Conservation (phyloP, 2,329 filamentous ascomycete genomes). For the Sarocladium strictum region DNA sequence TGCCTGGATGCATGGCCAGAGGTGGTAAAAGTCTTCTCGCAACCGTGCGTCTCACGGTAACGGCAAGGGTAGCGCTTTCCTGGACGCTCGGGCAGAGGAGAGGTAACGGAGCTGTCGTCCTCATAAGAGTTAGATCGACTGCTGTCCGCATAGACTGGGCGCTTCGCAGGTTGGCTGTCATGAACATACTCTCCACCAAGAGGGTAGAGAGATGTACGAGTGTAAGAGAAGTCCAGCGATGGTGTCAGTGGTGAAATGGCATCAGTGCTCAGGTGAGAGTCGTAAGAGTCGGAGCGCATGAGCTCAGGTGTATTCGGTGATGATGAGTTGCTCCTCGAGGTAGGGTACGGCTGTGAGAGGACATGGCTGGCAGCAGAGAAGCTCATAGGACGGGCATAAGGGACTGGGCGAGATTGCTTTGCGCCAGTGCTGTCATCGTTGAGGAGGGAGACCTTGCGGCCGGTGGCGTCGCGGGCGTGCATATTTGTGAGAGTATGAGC, state of each 20-base stretch:
- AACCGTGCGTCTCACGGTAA: conserved; percentile 63
- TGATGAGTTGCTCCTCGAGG: conserved; percentile 34
- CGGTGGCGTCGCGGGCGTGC: conserved; percentile 50
- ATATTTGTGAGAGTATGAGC: conserved; percentile 27
- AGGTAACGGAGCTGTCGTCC: conserved; percentile 38
- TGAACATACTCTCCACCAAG: conserved; percentile 27
- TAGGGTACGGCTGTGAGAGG: conserved; percentile 24
- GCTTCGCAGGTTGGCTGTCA: conserved; percentile 30
- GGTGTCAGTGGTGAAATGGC: conserved; percentile 52
- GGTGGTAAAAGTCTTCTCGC: conserved; percentile 76
- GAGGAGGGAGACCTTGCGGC: conserved; percentile 53
- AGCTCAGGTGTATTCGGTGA: conserved; percentile 50
- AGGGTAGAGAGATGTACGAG: conserved; percentile 32
- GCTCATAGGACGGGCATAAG: conserved; percentile 18
- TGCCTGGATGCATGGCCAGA: conserved; percentile 81
- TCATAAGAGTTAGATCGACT: conserved; percentile 45
- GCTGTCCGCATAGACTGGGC: conserved; percentile 34
- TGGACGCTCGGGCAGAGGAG: conserved; percentile 37
- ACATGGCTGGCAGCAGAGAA: conserved; percentile 30
- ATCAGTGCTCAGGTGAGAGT: conserved; percentile 51
- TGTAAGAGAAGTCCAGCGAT: conserved; percentile 35
- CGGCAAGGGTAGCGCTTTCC: conserved; percentile 70
- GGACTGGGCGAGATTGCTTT: neutral
- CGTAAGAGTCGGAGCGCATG: conserved; percentile 55
- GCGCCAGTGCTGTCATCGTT: conserved; percentile 40